These are phyloP conservation scores for Amanita pallidorosea DNA, from an alignment of 768 basidiomycete genomes.

Conservation along the genomic window DNA sequence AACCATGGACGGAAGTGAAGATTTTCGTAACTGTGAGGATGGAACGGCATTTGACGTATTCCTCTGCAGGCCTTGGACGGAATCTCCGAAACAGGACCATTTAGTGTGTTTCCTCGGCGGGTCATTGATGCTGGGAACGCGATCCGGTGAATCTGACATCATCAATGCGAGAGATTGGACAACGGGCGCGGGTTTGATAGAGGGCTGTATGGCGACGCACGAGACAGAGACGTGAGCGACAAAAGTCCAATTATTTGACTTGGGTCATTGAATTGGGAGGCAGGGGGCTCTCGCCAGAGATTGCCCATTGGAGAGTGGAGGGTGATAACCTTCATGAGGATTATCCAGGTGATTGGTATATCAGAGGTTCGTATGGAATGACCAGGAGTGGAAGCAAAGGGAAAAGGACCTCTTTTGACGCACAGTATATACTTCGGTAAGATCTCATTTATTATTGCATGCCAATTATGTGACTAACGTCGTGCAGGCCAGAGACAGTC, in stretches of 20 bases:
- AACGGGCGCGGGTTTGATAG: constrained; percentile 71
- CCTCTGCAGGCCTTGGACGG: neutral
- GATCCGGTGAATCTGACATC: constrained; percentile 42
- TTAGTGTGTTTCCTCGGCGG: constrained; percentile 94
- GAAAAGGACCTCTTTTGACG: constrained; percentile 51
- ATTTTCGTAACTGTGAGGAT: neutral
- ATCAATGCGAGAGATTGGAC: constrained; percentile 66
- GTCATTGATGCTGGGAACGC: constrained; percentile 79
- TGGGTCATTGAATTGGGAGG: neutral
- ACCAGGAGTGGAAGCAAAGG: constrained; percentile 6
- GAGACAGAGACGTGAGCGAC: constrained; percentile 68
- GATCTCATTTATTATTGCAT: constrained; percentile 8
- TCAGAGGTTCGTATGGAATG: constrained; percentile 46
- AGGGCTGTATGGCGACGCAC: constrained; percentile 81
- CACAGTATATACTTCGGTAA: constrained; percentile 83
- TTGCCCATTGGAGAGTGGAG: constrained; percentile 72
- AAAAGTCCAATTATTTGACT: neutral
- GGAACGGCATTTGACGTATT: neutral
- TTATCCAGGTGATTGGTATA: constrained; percentile 71
- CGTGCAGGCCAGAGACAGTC: constrained; percentile 73
- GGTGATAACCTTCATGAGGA: constrained; percentile 29
- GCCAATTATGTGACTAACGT: neutral
- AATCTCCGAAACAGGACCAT: constrained; percentile 83
- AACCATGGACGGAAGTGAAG: constrained; percentile 19
- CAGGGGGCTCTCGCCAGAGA: constrained; percentile 83